These are phyloP conservation scores for Penicillium aurantiogriseum DNA, from an alignment of 2,329 filamentous ascomycete species.

Conservation along the genomic window DNA sequence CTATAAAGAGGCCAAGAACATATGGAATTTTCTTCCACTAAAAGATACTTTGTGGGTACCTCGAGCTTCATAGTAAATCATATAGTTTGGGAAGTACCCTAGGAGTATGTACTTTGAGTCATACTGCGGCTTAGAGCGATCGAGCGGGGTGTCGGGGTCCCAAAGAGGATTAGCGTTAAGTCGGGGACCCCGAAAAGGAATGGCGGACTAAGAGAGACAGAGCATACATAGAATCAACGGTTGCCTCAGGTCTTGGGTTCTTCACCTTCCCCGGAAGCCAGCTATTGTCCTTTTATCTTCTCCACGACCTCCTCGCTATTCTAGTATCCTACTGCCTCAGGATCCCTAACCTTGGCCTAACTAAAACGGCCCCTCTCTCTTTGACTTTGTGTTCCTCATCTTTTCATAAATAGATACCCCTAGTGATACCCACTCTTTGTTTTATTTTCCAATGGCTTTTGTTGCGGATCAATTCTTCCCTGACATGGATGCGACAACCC, in stretches of 20 bases:
- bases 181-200: constrained; percentile 32
- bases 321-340: constrained; percentile 2
- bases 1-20: not conserved
- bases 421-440: constrained; percentile 7
- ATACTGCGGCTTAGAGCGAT: constrained; percentile 9
- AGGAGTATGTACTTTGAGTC: constrained; percentile 6
- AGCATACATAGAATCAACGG: constrained; percentile 10
- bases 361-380: not conserved
- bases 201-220: constrained; percentile 5
- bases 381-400: not conserved
- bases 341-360: not conserved
- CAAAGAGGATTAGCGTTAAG: constrained; percentile 26
- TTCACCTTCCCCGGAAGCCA: constrained; percentile 17
- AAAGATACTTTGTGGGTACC: not conserved
- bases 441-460: constrained; percentile 26
- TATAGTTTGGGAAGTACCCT: not conserved
- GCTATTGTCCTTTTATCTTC: constrained; percentile 1
- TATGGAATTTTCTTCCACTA: not conserved
- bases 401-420: constrained; percentile 1
- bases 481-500: constrained; percentile 19
- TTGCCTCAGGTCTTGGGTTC: constrained; percentile 21
- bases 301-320: not conserved
- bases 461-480: constrained; percentile 28
- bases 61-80: not conserved
- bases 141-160: constrained; percentile 26